Conservation (phyloP, 495 filamentous ascomycete species). For the Trichodelitschia bisporula region DNA sequence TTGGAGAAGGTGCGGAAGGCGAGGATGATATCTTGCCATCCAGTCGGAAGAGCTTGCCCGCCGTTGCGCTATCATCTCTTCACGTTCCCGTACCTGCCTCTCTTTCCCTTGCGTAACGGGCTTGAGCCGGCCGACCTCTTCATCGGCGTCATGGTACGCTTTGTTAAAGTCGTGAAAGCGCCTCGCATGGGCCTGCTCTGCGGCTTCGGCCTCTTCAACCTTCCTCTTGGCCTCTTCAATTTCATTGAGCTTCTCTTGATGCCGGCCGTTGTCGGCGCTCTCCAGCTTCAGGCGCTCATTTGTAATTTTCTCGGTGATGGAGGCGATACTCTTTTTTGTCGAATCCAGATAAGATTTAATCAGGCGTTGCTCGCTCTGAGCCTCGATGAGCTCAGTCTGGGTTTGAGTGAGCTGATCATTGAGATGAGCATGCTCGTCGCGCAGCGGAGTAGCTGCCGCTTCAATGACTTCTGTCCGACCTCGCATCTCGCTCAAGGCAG, state of each 20-base stretch:
- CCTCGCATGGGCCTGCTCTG: conserved; percentile 16
- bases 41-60: too few species aligned
- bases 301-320: conserved; percentile 14
- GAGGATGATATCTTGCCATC: too few species aligned
- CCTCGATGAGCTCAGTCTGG: conserved; percentile 5
- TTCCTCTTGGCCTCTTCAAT: conserved; percentile 26
- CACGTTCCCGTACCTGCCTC: too few species aligned
- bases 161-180: conserved; percentile 13
- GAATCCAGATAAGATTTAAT: conserved; percentile 18
- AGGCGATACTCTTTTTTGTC: conserved; percentile 10
- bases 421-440: neutral
- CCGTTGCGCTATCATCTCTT: too few species aligned
- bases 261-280: conserved; percentile 11
- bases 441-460: too few species aligned
- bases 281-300: conserved; percentile 10
- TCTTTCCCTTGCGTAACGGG: too few species aligned
- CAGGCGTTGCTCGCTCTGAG: conserved; percentile 18
- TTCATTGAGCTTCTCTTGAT: conserved; percentile 11
- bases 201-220: conserved; percentile 19
- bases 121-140: conserved; percentile 13
- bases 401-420: neutral
- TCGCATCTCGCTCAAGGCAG: too few species aligned
- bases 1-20: conserved; percentile 33
- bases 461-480: too few species aligned
- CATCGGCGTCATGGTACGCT: conserved; percentile 18